Conservation (phyloP, 768 basidiomycete genomes). For the Mycena rebaudengoi region DNA sequence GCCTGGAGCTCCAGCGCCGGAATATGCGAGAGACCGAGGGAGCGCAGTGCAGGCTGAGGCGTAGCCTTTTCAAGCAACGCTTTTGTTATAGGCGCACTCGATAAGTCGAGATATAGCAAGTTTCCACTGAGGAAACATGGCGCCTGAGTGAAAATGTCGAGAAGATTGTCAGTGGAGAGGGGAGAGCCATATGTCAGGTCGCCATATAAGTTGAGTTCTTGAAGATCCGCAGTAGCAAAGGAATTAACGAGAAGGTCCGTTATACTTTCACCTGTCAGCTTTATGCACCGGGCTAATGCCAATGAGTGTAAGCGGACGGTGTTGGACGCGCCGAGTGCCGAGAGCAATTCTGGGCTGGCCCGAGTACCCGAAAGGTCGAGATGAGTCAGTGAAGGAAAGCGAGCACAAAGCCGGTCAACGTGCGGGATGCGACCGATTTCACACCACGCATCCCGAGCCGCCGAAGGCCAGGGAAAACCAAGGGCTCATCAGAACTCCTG, state of each 20-base stretch:
- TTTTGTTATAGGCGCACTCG: conserved; percentile 77
- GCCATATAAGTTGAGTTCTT: conserved; percentile 89
- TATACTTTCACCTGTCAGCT: conserved; percentile 82
- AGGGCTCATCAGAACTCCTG: conserved; percentile 55
- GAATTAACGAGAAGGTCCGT: conserved; percentile 76
- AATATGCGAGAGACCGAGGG: conserved; percentile 91
- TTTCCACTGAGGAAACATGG: conserved; percentile 82
- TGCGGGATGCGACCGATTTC: conserved; percentile 75
- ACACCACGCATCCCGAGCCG: conserved; percentile 86
- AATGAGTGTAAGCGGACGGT: conserved; percentile 80
- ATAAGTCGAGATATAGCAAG: conserved; percentile 90
- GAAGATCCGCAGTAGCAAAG: conserved; percentile 65
- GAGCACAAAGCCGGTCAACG: conserved; percentile 76
- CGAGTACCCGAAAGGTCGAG: conserved; percentile 94
- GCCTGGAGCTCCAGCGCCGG: conserved; percentile 70
- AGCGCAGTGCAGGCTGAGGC: conserved; percentile 79
- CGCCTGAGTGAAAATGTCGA: conserved; percentile 70
- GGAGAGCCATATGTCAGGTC: conserved; percentile 85
- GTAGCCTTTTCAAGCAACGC: conserved; percentile 58
- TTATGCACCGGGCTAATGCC: conserved; percentile 86
- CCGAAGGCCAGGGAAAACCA: conserved; percentile 72
- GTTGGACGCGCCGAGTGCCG: conserved; percentile 65
- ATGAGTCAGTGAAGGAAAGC: conserved; percentile 89
- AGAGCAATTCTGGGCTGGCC: conserved; percentile 76
- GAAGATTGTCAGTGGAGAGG: conserved; percentile 71